Conservation (phyloP, 192 early-diverging fungal genomes). For the Chytriomyces confervae region DNA sequence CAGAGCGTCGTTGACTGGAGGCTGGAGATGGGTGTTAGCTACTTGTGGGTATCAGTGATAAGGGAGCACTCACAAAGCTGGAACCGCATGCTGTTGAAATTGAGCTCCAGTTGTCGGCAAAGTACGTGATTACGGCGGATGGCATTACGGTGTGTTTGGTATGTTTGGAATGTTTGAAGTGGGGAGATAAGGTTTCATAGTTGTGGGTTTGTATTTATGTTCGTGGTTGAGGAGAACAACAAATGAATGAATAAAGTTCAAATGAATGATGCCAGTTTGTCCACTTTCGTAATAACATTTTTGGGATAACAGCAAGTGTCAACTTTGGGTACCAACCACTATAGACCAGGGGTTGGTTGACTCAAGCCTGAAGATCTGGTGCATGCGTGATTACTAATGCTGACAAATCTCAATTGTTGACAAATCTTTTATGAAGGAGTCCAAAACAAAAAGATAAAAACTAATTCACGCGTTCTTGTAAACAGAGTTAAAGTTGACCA, state of each 20-base stretch:
- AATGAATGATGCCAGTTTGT: too few species aligned
- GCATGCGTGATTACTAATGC: too few species aligned
- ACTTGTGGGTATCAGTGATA: not conserved
- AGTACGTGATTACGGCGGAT: not conserved
- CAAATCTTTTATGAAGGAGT: too few species aligned
- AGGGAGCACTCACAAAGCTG: not conserved
- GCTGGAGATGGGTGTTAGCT: not conserved
- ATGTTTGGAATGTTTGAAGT: not conserved
- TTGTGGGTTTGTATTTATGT: too few species aligned
- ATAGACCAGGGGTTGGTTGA: too few species aligned
- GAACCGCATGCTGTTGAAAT: not conserved
- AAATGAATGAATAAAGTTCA: too few species aligned
- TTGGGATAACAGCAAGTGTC: too few species aligned
- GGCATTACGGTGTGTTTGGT: not conserved
- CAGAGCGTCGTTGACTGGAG: not conserved
- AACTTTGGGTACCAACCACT: too few species aligned
- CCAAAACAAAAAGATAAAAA: not conserved
- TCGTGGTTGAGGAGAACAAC: too few species aligned
- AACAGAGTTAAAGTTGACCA: slow-evolving; percentile 51
- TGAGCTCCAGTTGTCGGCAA: not conserved
- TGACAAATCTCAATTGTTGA: too few species aligned
- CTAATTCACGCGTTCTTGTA: slow-evolving; percentile 20
- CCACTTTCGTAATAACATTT: too few species aligned
- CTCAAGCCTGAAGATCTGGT: too few species aligned
- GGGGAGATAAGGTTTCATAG: not conserved